phyloP scores from a whole-genome alignment of 345 rosid genomes.

The Orychophragmus violaceus region DNA sequence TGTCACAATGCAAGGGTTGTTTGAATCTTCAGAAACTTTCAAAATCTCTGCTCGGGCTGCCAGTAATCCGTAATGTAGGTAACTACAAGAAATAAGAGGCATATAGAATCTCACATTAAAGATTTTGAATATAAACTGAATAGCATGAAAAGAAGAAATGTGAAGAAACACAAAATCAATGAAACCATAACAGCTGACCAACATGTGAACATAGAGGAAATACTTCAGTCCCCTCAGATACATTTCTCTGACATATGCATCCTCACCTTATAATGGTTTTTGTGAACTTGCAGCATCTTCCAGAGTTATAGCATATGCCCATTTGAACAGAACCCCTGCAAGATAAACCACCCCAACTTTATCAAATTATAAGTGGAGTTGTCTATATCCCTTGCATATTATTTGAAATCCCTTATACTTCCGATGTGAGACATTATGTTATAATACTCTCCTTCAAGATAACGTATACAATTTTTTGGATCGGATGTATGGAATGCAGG shows the following conservation, averaged over 20 bases:
- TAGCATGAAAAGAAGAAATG: not conserved
- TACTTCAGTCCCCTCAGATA: slow-evolving; percentile 63
- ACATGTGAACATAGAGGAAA: slow-evolving; percentile 96
- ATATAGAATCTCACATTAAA: not conserved
- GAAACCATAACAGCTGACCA: not conserved
- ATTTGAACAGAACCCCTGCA: slow-evolving; percentile 99
- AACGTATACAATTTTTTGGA: too few species aligned
- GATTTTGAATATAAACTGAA: not conserved
- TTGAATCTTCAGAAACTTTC: slow-evolving; percentile 55
- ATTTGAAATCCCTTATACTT: too few species aligned
- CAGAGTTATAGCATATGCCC: slow-evolving; percentile 95
- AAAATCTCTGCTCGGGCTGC: slow-evolving; percentile 97
- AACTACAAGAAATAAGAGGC: slow-evolving; percentile 46
- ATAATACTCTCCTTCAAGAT: too few species aligned
- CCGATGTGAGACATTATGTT: too few species aligned
- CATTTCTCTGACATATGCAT: slow-evolving; percentile 76
- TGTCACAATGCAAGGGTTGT: slow-evolving; percentile 71
- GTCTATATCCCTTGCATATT: too few species aligned
- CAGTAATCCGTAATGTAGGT: slow-evolving; percentile 85
- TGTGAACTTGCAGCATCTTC: slow-evolving; percentile 77
- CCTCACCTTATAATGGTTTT: slow-evolving; percentile 59
- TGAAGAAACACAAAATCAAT: not conserved
- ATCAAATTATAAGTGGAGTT: too few species aligned
- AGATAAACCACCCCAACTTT: slow-evolving; percentile 98
- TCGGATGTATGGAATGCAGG: too few species aligned